Base-by-base conservation (phyloP, 1,284 basidiomycete genomes). In the Malassezia nana region DNA sequence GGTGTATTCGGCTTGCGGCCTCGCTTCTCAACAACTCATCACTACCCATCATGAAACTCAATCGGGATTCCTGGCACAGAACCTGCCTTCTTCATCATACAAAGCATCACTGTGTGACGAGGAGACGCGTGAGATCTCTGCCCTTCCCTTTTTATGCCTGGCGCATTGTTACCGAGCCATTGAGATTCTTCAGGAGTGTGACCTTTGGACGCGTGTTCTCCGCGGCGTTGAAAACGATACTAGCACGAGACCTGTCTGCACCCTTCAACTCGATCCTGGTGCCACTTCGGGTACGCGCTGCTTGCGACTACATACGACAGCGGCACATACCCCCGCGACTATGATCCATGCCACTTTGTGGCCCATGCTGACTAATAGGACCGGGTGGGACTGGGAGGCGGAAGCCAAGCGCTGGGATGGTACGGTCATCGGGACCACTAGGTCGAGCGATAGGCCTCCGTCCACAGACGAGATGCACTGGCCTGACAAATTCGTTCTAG, bases 151-250 rank as follows among this genome's bases (percentile, higher is more conserved):
- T 24, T 13, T 20, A 7, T 18, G 38, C 9, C 22, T 51, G 25
- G 49, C 38, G 22, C 48, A 50, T 26, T 28, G 50, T 22, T 56
- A 46, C 40, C 35, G n/a, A 8, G 45, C 43, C 10, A 38, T 56
- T 6, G 49, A 35, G 9, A 22, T 56, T 16, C 38, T 51, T 25
- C 48, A 31, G 18, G 49, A 50, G n/a, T 30, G 50, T 29, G 43
- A 32, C n/a, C 41, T 25, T 6, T 35, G 44, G 28, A 28, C 13
- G 18, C 12, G 26, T 20, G 48, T 56, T 18, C 29, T 56, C 2
- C n/a, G 16, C 12, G 18, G 48, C 26, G 29, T 30, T 1, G 28
- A 29, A 18, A 35, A 35, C 13, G 18, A 18, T 20, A 47, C 20
- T 22, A 24, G 13, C n/a, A 22, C 10, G 22, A 31, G 45, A 12